A percentile compares a stretch with the other conserved stretches of the same genome.
Evolutionary conservation across 352 stramenopile species (phyloP).

Genomic region (Peronospora belbahrii): DNA sequence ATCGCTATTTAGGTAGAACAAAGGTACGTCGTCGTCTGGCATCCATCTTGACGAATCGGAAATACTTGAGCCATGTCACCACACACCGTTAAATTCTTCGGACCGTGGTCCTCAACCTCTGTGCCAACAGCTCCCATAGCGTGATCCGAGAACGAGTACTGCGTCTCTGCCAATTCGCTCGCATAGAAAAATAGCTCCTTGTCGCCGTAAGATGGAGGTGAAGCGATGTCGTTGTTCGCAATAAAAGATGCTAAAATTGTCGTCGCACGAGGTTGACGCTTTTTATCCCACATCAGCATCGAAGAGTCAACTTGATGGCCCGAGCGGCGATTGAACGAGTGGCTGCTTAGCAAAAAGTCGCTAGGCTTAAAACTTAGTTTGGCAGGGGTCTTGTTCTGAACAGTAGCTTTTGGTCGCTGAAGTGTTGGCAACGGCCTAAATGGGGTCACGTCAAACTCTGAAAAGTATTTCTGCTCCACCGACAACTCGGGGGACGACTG

Average conservation of each 20-base stretch:
- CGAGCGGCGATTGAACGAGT: conserved; percentile 31
- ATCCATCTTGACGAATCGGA: conserved; percentile 20
- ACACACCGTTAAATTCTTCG: conserved; percentile 33
- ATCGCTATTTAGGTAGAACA: conserved; percentile 54
- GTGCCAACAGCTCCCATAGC: conserved; percentile 37
- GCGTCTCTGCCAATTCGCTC: conserved; percentile 34
- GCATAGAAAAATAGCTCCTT: conserved; percentile 43
- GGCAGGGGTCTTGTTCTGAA: conserved; percentile 17
- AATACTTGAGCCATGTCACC: conserved; percentile 45
- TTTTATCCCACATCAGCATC: conserved; percentile 41
- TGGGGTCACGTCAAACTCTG: conserved; percentile 19
- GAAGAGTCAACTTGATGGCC: conserved; percentile 45
- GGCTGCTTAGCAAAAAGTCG: conserved; percentile 22
- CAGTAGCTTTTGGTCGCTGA: conserved; percentile 12
- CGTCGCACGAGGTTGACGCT: conserved; percentile 30
- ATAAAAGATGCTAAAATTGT: conserved; percentile 37
- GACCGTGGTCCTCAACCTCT: conserved; percentile 18
- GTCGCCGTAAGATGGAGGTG: conserved; percentile 38
- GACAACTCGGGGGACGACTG: conserved; percentile 9
- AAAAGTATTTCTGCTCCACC: conserved; percentile 24
- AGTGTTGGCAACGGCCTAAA: conserved; percentile 19
- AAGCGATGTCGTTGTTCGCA: conserved; percentile 15
- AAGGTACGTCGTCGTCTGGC: conserved; percentile 15
- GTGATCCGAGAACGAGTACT: conserved; percentile 34
- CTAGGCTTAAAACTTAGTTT: conserved; percentile 24